Base-by-base conservation (phyloP, 345 rosid species). In the Abelmoschus esculentus region DNA sequence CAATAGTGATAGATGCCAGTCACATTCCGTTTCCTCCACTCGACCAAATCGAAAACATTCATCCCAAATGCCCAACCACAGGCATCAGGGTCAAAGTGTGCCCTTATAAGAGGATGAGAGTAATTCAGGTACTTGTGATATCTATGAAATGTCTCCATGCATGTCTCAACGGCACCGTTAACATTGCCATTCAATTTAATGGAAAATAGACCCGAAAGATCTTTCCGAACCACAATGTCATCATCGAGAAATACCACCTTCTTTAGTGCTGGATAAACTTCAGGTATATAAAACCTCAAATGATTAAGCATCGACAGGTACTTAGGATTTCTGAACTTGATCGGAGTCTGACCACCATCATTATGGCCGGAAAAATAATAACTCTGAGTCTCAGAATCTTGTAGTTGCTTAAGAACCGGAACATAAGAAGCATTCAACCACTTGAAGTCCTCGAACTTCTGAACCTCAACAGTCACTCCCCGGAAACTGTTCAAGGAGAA, bases 1-100 rank as follows among this genome's bases (percentile, higher is more conserved):
- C 98, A 92, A 76, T 88, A 83, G 75, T 92, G 98, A 78, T 92
- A 92, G 72, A 92, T 90, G 60, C 85, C 83, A 0, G 98, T 92
- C 17, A 92, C 98, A n/a, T 92, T 90, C 76, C 90, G 80, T 76
- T 76, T 89, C 75, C 98, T 85, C 98, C 98, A 92, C 72, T 87
- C 86, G 11, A 90, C 92, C 56, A 92, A 79, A 78, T 92, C 96
- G 44, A 92, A 90, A 59, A 92, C 85, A 22, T 90, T 92, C 98
- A 90, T 92, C 73, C 98, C 98, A 55, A 92, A 90, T 8, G 98
- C 98, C 98, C 96, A 92, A 10, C 98, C 98, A 26, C 98, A 92
- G 1, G 98, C 98, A 70, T 92, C 98, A 3, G 98, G 98, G 75
- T 92, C 98, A 55, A 92, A 92, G 79, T 90, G 92, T 7, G 84